Percentiles rank a stretch among this genome's conserved stretches.
phyloP scores from a whole-genome alignment of 2,329 filamentous ascomycete genomes.

The Colletotrichum magnum region DNA sequence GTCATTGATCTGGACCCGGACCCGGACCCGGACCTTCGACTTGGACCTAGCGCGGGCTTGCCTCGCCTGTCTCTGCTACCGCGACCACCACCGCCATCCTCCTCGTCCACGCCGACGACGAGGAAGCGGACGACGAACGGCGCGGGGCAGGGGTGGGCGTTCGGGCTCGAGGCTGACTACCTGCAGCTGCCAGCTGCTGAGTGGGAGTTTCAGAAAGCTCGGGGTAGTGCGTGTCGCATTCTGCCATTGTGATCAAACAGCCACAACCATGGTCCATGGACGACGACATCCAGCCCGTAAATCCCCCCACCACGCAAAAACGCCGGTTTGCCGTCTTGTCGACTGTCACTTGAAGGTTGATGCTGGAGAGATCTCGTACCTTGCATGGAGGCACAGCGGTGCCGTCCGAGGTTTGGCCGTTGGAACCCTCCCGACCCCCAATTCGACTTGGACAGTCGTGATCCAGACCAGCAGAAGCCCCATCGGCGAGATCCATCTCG shows the following conservation, averaged over 20 bases:
- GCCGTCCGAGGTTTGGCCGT: slow-evolving; percentile 39
- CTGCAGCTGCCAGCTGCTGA: slow-evolving; percentile 35
- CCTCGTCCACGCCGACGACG: slow-evolving; percentile 29
- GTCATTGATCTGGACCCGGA: slow-evolving; percentile 21
- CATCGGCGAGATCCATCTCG: slow-evolving; percentile 13
- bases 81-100: slow-evolving; percentile 15
- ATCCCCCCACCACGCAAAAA: slow-evolving; percentile 25
- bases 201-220: slow-evolving; percentile 41
- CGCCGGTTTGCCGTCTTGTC: slow-evolving; percentile 36
- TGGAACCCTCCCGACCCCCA: slow-evolving; percentile 24
- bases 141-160: slow-evolving; percentile 17
- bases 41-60: slow-evolving; percentile 32
- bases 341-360: slow-evolving; percentile 28
- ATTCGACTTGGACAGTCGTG: slow-evolving; percentile 32
- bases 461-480: slow-evolving; percentile 17
- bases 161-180: slow-evolving; percentile 28
- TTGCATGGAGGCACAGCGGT: slow-evolving; percentile 35
- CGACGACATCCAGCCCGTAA: slow-evolving; percentile 23
- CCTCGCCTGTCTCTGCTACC: slow-evolving; percentile 22
- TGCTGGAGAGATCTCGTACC: slow-evolving; percentile 37
- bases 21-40: slow-evolving; percentile 34
- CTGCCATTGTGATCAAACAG: slow-evolving; percentile 42
- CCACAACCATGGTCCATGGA: slow-evolving; percentile 36
- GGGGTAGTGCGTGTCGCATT: slow-evolving; percentile 38
- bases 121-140: slow-evolving; percentile 11